phyloP scores from a whole-genome alignment of 768 basidiomycete genomes.

The Mycena chlorophos region DNA sequence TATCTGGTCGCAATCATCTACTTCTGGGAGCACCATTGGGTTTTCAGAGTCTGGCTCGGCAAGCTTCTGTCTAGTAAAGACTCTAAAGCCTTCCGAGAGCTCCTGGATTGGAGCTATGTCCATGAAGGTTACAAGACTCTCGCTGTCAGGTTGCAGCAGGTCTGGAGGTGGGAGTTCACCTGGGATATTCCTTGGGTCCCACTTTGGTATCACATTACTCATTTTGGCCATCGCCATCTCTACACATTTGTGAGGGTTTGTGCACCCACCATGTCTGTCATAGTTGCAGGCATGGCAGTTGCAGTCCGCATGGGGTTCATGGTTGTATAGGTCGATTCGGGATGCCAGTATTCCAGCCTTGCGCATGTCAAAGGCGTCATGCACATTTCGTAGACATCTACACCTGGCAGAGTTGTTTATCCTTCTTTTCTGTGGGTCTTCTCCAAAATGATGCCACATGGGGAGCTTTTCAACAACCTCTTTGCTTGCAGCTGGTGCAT shows the following conservation, averaged over 20 bases:
- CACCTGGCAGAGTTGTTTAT: neutral
- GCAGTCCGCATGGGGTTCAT: neutral
- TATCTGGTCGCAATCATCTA: neutral
- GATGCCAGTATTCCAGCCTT: neutral
- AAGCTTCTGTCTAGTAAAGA: neutral
- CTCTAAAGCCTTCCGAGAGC: neutral
- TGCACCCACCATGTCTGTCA: neutral
- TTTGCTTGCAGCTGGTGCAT: conserved; percentile 11
- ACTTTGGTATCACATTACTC: neutral
- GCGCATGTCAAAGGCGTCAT: neutral
- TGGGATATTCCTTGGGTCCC: neutral
- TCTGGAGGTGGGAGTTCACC: neutral
- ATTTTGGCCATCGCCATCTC: neutral
- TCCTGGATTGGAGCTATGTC: too few species aligned
- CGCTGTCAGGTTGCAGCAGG: neutral
- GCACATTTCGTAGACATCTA: neutral
- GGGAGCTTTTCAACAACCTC: conserved; percentile 23
- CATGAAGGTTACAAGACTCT: too few species aligned
- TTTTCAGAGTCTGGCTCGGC: neutral
- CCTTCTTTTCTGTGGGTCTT: neutral
- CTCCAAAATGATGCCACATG: conserved; percentile 33
- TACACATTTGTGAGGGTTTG: neutral
- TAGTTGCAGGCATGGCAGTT: neutral
- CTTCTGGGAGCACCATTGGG: neutral
- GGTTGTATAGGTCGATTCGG: neutral